Evolutionary conservation across 805 yeast genomes (phyloP).

Genomic region (Metschnikowia arizonensis): DNA sequence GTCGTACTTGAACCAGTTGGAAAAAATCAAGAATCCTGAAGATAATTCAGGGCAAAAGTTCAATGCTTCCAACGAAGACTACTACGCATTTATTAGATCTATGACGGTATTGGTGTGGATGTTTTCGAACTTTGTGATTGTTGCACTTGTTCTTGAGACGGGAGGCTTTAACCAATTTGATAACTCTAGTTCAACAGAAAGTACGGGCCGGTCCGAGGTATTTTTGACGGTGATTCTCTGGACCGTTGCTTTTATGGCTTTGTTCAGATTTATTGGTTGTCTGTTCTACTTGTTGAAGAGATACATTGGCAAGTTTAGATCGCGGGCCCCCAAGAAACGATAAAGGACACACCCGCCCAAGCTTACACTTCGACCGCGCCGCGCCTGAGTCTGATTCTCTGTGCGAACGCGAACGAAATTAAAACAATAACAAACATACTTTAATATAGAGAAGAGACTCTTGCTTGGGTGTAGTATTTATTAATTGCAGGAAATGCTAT

Average conservation of each 20-base stretch:
- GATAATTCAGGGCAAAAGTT: slow-evolving; percentile 27
- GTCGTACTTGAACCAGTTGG: slow-evolving; percentile 48
- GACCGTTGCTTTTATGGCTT: slow-evolving; percentile 59
- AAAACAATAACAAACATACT: slow-evolving; percentile 1
- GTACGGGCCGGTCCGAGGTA: slow-evolving; percentile 35
- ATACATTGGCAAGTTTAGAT: slow-evolving; percentile 25
- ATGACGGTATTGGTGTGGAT: slow-evolving; percentile 47
- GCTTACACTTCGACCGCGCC: too few relatives aligned
- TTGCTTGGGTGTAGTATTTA: background rate
- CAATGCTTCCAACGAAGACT: slow-evolving; percentile 39
- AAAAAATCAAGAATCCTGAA: slow-evolving; percentile 45
- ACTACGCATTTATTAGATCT: slow-evolving; percentile 43
- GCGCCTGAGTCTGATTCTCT: background rate
- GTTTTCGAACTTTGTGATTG: slow-evolving; percentile 39
- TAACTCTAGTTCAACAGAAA: slow-evolving; percentile 28
- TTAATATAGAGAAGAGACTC: background rate
- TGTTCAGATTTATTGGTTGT: slow-evolving; percentile 55
- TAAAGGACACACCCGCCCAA: too few relatives aligned
- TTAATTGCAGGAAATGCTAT: slow-evolving; percentile 11
- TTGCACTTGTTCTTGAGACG: slow-evolving; percentile 41
- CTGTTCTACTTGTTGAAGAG: slow-evolving; percentile 42
- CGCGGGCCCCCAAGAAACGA: slow-evolving; percentile 6
- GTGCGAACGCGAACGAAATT: background rate
- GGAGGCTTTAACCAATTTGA: slow-evolving; percentile 42
- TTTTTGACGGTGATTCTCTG: slow-evolving; percentile 53